Evolutionary conservation across 495 filamentous ascomycete genomes (phyloP).

Genomic region (Penicillium goetzii): DNA sequence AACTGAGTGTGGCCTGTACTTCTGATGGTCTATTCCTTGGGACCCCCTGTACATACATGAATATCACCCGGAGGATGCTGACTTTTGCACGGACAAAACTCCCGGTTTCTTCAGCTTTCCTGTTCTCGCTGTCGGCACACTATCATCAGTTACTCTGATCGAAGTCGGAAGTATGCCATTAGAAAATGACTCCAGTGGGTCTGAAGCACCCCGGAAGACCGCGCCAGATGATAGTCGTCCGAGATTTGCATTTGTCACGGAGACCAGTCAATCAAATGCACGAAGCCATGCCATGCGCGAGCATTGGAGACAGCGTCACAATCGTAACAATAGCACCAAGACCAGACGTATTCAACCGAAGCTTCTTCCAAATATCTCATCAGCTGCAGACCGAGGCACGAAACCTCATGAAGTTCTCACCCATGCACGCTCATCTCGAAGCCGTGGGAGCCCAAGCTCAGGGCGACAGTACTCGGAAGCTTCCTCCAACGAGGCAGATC

Average conservation of each 20-base stretch:
- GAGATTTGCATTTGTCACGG: slow-evolving; percentile 28
- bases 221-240: background rate
- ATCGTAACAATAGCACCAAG: slow-evolving; percentile 23
- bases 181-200: slow-evolving; percentile 10
- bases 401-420: background rate
- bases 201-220: background rate
- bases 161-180: background rate
- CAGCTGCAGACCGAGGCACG: background rate
- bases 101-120: background rate
- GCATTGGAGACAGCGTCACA: slow-evolving; percentile 33
- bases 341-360: slow-evolving; percentile 3
- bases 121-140: slow-evolving; percentile 4
- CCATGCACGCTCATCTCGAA: slow-evolving; percentile 13
- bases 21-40: too few relatives aligned
- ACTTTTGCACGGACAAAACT: background rate
- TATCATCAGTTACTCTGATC: background rate
- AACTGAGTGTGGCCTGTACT: too few relatives aligned
- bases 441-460: slow-evolving; percentile 8
- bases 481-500: slow-evolving; percentile 1
- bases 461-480: background rate
- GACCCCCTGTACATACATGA: too few relatives aligned
- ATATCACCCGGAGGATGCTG: background rate
- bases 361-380: slow-evolving; percentile 1
- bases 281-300: slow-evolving; percentile 36
- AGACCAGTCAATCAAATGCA: slow-evolving; percentile 22